Percentiles rank a stretch among this genome's conserved stretches.
Conservation (phyloP, 495 filamentous ascomycete species). For the Cercophora sp. region DNA sequence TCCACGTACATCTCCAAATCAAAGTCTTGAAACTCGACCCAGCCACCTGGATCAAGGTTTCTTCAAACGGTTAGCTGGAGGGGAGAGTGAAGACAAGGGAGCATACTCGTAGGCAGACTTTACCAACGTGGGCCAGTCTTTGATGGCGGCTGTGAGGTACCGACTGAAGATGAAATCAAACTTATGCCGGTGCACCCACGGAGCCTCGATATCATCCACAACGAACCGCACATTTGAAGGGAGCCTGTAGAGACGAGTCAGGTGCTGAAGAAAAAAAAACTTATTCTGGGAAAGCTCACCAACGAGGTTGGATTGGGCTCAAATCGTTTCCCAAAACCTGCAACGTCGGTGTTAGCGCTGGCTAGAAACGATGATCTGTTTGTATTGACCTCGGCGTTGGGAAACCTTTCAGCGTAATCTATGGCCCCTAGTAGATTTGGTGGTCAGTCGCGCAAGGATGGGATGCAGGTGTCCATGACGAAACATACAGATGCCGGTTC, state of each 20-base stretch:
- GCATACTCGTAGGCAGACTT: slow-evolving; percentile 32
- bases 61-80: not conserved
- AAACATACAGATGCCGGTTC: slow-evolving; percentile 17
- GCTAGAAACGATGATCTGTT: too few relatives aligned
- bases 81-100: not conserved
- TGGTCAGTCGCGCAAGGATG: not conserved
- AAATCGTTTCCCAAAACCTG: slow-evolving; percentile 48
- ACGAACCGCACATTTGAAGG: slow-evolving; percentile 52
- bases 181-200: slow-evolving; percentile 42
- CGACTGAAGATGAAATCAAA: slow-evolving; percentile 54
- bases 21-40: slow-evolving; percentile 46
- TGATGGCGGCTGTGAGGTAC: slow-evolving; percentile 43
- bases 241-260: too few relatives aligned
- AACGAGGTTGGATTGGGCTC: slow-evolving; percentile 47
- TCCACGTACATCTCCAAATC: slow-evolving; percentile 29
- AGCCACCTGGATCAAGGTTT: slow-evolving; percentile 46
- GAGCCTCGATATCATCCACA: slow-evolving; percentile 50
- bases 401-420: slow-evolving; percentile 13
- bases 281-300: slow-evolving; percentile 5
- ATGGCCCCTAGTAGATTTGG: slow-evolving; percentile 24
- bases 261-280: too few relatives aligned
- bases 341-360: too few relatives aligned
- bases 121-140: slow-evolving; percentile 44
- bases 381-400: slow-evolving; percentile 5
- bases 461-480: too few relatives aligned